These are phyloP conservation scores for Candida dendrica DNA, from an alignment of 805 yeast genomes.

Conservation along the genomic window DNA sequence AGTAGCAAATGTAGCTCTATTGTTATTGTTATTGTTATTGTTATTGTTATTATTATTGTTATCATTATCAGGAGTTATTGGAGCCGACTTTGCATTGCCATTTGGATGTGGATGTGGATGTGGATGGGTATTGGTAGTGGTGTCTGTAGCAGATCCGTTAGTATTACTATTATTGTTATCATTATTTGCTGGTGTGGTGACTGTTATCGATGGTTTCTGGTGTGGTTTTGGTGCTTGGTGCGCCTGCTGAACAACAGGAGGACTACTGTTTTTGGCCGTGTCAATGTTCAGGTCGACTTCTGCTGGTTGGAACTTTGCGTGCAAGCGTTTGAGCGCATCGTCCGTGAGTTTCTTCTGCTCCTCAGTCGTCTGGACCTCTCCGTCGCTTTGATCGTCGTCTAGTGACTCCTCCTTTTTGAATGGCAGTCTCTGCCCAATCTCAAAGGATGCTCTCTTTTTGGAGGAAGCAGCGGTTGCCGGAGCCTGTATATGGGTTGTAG, in stretches of 20 bases:
- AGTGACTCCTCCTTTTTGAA: constrained; percentile 24
- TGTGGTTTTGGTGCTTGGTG: constrained; percentile 9
- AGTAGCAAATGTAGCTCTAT: too few species aligned
- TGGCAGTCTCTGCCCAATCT: constrained; percentile 26
- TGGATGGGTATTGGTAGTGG: neutral
- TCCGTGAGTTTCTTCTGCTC: constrained; percentile 29
- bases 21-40: neutral
- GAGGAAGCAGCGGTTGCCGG: constrained; percentile 31
- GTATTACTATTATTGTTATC: too few species aligned
- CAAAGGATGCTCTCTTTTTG: constrained; percentile 23
- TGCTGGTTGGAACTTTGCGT: constrained; percentile 21
- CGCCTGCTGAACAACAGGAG: neutral
- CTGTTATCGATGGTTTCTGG: constrained; percentile 1
- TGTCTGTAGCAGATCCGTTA: too few species aligned
- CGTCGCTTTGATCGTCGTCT: constrained; percentile 15
- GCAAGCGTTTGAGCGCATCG: constrained; percentile 30
- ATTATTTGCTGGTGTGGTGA: constrained; percentile 1
- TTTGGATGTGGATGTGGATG: too few species aligned
- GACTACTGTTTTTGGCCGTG: neutral
- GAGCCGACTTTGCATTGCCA: too few species aligned
- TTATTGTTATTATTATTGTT: constrained; percentile 2
- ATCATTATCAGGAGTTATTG: neutral
- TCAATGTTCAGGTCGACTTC: constrained; percentile 16
- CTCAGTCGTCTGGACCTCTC: constrained; percentile 20
- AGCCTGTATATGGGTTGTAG: constrained; percentile 32